A percentile compares a stretch with the other conserved stretches of the same genome.
Conservation (phyloP, 1,139 yeast genomes). For the Hemisphaericaspora subhashii region DNA sequence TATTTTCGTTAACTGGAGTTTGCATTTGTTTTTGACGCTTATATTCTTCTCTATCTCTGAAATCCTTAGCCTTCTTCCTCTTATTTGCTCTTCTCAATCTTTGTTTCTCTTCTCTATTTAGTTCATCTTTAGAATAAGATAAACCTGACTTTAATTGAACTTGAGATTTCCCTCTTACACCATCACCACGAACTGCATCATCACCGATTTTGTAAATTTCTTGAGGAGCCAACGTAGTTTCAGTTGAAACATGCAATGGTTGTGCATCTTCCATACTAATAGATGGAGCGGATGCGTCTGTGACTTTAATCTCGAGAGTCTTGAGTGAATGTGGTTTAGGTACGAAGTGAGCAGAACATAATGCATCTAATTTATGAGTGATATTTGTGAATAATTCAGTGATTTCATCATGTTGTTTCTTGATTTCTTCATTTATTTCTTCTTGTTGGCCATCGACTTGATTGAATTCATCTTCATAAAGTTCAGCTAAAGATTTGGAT, state of each 20-base stretch:
- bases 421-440: conserved; percentile 58
- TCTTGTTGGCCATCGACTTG: conserved; percentile 42
- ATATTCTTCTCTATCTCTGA: conserved; percentile 37
- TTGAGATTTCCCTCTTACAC: conserved; percentile 45
- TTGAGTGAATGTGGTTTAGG: conserved; percentile 84
- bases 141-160: conserved; percentile 78
- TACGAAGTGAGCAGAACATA: conserved; percentile 88
- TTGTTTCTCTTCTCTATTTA: conserved; percentile 83
- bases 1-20: conserved; percentile 30
- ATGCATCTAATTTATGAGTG: conserved; percentile 75
- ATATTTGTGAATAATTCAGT: conserved; percentile 61
- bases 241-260: conserved; percentile 77
- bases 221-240: conserved; percentile 89
- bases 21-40: conserved; percentile 20
- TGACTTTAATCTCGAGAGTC: conserved; percentile 73
- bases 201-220: conserved; percentile 74
- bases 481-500: conserved; percentile 82
- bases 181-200: conserved; percentile 48
- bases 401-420: conserved; percentile 78
- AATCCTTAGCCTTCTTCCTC: conserved; percentile 69
- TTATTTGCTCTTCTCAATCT: conserved; percentile 84
- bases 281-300: conserved; percentile 55
- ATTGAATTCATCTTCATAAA: conserved; percentile 84
- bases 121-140: conserved; percentile 79
- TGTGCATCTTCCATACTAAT: conserved; percentile 96